A percentile compares a stretch with the other conserved stretches of the same genome.
Conservation (phyloP, 768 basidiomycete genomes). For the Leccinum barrowsii region DNA sequence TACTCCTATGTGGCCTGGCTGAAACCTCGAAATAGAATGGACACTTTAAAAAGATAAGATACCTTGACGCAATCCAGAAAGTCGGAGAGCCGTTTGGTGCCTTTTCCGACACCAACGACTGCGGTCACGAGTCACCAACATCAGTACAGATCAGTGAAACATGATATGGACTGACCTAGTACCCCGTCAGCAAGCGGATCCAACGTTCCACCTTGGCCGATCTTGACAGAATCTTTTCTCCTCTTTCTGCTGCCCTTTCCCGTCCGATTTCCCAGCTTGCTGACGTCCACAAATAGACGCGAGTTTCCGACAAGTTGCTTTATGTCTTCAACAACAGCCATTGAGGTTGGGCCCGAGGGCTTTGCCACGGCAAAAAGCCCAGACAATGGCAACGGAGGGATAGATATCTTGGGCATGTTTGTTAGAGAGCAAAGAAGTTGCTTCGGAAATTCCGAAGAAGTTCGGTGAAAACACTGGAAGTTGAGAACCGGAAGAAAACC, state of each 20-base stretch:
- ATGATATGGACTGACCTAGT: conserved; percentile 52
- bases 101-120: conserved; percentile 90
- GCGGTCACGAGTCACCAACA: conserved; percentile 2
- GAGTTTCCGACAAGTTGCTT: conserved; percentile 79
- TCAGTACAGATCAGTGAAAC: background rate
- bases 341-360: conserved; percentile 90
- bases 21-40: conserved; percentile 13
- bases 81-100: conserved; percentile 78
- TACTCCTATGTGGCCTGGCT: conserved; percentile 65
- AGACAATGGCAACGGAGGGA: conserved; percentile 60
- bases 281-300: conserved; percentile 64
- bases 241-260: conserved; percentile 41
- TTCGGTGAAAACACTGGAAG: background rate
- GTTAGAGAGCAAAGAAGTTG: background rate
- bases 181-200: conserved; percentile 97
- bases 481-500: background rate
- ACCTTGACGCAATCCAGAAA: conserved; percentile 93
- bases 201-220: conserved; percentile 92
- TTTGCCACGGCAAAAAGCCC: conserved; percentile 87
- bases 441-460: background rate
- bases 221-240: conserved; percentile 55
- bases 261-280: conserved; percentile 51
- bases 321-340: conserved; percentile 83
- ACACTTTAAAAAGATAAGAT: conserved; percentile 2
- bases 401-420: conserved; percentile 65